Conservation (phyloP, 2,329 filamentous ascomycete species). For the Paecilomyces formosus region DNA sequence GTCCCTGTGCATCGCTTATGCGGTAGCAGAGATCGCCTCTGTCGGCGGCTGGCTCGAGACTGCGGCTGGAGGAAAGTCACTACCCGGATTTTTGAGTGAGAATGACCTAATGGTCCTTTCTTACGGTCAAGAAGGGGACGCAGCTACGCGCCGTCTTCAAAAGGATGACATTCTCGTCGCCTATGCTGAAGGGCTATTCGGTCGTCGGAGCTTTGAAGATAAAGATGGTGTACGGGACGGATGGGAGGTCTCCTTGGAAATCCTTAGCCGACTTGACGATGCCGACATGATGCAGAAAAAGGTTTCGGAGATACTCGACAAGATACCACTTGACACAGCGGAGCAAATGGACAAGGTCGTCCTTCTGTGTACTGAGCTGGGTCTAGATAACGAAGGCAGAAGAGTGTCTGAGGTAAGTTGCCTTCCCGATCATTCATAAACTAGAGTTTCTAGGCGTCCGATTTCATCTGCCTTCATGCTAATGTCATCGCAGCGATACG, state of each 20-base stretch:
- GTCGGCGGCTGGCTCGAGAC: constrained; percentile 73
- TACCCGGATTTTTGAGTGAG: constrained; percentile 63
- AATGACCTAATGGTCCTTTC: constrained; percentile 82
- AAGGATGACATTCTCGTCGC: constrained; percentile 72
- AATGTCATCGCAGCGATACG: constrained; percentile 59
- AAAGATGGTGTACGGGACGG: constrained; percentile 52
- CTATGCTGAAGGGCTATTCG: constrained; percentile 61
- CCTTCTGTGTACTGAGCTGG: constrained; percentile 66
- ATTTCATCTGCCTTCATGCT: constrained; percentile 7
- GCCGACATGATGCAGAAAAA: constrained; percentile 62
- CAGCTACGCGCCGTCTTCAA: constrained; percentile 44
- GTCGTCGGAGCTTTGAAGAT: constrained; percentile 25
- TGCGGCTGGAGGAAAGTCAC: constrained; percentile 46
- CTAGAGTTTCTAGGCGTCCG: neutral
- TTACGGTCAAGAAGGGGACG: constrained; percentile 51
- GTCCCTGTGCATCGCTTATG: constrained; percentile 71
- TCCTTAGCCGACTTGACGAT: constrained; percentile 75
- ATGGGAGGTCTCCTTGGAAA: constrained; percentile 82
- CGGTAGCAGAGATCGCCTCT: constrained; percentile 77
- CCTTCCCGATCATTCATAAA: neutral
- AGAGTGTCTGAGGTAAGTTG: constrained; percentile 69
- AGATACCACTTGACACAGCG: constrained; percentile 64
- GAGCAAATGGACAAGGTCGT: constrained; percentile 75
- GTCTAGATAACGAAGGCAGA: constrained; percentile 70
- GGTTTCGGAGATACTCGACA: constrained; percentile 65